These are phyloP conservation scores for Kodamaea leandrae DNA, from an alignment of 805 yeast genomes.

Conservation along the genomic window DNA sequence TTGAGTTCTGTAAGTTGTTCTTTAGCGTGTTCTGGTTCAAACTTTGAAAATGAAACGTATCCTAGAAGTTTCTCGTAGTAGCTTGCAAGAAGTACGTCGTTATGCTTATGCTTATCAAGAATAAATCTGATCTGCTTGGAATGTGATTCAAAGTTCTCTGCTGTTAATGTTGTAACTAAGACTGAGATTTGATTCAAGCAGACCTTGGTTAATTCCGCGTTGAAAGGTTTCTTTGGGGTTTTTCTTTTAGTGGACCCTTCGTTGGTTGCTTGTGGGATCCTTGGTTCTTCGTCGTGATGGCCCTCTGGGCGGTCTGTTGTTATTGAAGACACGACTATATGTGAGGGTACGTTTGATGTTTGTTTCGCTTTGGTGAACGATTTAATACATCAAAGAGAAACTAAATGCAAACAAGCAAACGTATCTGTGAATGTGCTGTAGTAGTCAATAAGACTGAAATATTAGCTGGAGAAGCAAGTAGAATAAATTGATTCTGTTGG, in stretches of 20 bases:
- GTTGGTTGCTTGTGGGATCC: constrained; percentile 11
- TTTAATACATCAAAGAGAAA: constrained; percentile 3
- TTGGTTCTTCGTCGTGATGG: constrained; percentile 20
- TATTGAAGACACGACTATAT: constrained; percentile 35
- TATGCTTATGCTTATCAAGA: constrained; percentile 25
- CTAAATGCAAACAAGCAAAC: constrained; percentile 2
- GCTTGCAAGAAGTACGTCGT: constrained; percentile 17
- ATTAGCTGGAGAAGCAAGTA: neutral
- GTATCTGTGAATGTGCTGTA: neutral
- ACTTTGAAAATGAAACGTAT: constrained; percentile 15
- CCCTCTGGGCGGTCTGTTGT: constrained; percentile 40
- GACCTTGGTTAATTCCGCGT: constrained; percentile 35
- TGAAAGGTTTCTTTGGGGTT: constrained; percentile 10
- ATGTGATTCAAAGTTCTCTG: constrained; percentile 38
- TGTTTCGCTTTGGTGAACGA: constrained; percentile 5
- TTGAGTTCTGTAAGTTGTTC: constrained; percentile 11
- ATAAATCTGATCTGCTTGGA: constrained; percentile 48
- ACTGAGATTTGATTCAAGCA: constrained; percentile 54
- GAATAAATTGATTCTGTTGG: constrained; percentile 2
- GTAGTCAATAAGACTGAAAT: neutral
- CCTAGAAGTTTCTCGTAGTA: constrained; percentile 21
- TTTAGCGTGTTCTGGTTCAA: constrained; percentile 10
- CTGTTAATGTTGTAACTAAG: constrained; percentile 43
- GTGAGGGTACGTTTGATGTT: constrained; percentile 1
- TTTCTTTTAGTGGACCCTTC: constrained; percentile 6